These are phyloP conservation scores for Trichomonas gallinae DNA, from an alignment of 208 protist species.

Conservation along the genomic window DNA sequence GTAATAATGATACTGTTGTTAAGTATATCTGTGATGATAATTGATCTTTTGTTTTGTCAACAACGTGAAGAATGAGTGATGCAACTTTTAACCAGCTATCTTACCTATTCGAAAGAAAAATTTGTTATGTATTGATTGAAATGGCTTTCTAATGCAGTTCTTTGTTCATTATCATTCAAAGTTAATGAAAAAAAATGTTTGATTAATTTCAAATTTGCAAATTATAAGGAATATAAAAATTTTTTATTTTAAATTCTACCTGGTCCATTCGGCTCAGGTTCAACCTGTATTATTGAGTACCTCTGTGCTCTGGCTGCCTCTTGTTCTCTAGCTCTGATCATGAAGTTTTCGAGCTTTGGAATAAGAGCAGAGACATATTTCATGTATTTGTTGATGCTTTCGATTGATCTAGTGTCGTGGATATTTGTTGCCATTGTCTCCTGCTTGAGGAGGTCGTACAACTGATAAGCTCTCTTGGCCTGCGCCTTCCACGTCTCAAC, in stretches of 20 bases:
- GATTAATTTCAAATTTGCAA: too few species aligned
- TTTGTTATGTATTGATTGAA: too few species aligned
- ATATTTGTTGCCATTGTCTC: not conserved
- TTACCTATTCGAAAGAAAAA: too few species aligned
- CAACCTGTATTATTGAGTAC: not conserved
- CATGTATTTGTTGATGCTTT: not conserved
- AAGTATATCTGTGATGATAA: too few species aligned
- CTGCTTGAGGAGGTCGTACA: not conserved
- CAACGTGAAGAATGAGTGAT: too few species aligned
- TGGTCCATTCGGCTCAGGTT: not conserved
- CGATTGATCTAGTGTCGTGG: not conserved
- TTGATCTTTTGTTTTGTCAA: too few species aligned
- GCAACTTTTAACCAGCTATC: too few species aligned
- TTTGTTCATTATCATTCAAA: too few species aligned
- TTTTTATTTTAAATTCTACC: not conserved
- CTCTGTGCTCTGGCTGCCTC: not conserved
- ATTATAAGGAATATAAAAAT: too few species aligned
- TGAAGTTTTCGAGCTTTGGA: slow-evolving; percentile 68
- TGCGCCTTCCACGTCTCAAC: not conserved
- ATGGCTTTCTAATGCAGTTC: too few species aligned
- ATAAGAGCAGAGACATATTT: slow-evolving; percentile 44
- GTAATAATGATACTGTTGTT: too few species aligned
- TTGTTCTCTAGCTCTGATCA: slow-evolving; percentile 38
- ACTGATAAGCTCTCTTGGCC: not conserved
- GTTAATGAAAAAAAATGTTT: too few species aligned